These are phyloP conservation scores for Nitzschia sp. DNA, from an alignment of 108 stramenopile genomes.

Conservation along the genomic window DNA sequence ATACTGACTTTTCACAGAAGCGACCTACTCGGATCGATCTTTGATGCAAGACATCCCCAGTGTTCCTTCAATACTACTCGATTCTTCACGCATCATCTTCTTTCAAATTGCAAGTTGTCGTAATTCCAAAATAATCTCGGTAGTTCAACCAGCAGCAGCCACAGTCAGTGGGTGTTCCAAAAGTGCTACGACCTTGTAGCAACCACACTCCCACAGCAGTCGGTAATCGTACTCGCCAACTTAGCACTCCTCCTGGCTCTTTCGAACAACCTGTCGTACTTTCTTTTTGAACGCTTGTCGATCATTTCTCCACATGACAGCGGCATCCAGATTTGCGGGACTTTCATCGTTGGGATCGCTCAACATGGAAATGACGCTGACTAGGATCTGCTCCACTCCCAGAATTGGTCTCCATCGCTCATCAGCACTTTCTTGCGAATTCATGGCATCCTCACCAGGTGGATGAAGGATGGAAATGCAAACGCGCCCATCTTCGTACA, in stretches of 20 bases:
- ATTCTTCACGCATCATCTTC: background rate
- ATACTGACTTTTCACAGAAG: background rate
- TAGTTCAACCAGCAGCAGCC: too few relatives aligned
- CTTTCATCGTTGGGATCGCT: constrained; percentile 97
- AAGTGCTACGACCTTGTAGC: too few relatives aligned
- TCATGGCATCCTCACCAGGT: constrained; percentile 94
- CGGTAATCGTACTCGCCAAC: too few relatives aligned
- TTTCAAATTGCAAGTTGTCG: too few relatives aligned
- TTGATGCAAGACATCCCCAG: background rate
- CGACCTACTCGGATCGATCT: background rate
- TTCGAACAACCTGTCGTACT: constrained; percentile 83
- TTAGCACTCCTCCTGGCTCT: constrained; percentile 86
- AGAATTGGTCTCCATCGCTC: constrained; percentile 99
- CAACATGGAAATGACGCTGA: constrained; percentile 96
- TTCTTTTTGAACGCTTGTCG: constrained; percentile 91
- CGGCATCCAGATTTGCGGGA: constrained; percentile 98
- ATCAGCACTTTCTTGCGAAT: constrained; percentile 94
- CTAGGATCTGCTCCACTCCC: constrained; percentile 96
- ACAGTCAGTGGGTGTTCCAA: too few relatives aligned
- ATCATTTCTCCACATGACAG: constrained; percentile 95
- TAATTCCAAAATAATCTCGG: too few relatives aligned
- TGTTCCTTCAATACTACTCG: background rate
- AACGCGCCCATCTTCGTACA: constrained; percentile 86
- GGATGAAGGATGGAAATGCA: constrained; percentile 99
- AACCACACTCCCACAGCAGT: too few relatives aligned